Evolutionary conservation across 805 yeast genomes (phyloP).

Genomic region (Metschnikowia santaceciliae): DNA sequence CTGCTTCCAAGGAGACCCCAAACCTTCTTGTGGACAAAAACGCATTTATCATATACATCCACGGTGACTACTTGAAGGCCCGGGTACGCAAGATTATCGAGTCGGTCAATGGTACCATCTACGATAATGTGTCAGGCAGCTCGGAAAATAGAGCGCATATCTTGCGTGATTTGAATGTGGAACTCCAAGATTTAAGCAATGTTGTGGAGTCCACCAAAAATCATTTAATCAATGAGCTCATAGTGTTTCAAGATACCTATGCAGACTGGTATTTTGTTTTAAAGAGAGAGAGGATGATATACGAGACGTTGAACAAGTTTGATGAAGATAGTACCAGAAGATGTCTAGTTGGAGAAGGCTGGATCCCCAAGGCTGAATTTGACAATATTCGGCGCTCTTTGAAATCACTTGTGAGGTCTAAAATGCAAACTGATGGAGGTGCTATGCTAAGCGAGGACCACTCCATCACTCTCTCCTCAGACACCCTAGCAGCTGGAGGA

Average conservation of each 20-base stretch:
- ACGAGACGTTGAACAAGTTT: slow-evolving; percentile 57
- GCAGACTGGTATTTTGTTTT: slow-evolving; percentile 32
- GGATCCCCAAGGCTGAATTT: slow-evolving; percentile 62
- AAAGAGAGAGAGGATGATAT: slow-evolving; percentile 56
- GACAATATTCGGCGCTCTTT: slow-evolving; percentile 32
- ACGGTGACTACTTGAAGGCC: slow-evolving; percentile 35
- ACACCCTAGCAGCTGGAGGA: slow-evolving; percentile 14
- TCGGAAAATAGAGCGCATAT: slow-evolving; percentile 23
- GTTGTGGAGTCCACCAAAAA: slow-evolving; percentile 33
- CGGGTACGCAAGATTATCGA: slow-evolving; percentile 34
- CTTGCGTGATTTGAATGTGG: slow-evolving; percentile 28
- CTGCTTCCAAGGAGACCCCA: slow-evolving; percentile 16
- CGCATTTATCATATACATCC: slow-evolving; percentile 37
- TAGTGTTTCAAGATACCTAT: slow-evolving; percentile 33
- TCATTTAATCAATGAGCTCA: slow-evolving; percentile 36
- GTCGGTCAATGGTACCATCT: slow-evolving; percentile 37
- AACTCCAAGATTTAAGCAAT: slow-evolving; percentile 28
- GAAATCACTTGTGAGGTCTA: slow-evolving; percentile 41
- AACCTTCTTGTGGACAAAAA: slow-evolving; percentile 26
- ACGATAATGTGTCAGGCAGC: slow-evolving; percentile 34
- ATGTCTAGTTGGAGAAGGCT: slow-evolving; percentile 68
- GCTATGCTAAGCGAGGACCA: slow-evolving; percentile 6
- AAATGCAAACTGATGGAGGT: slow-evolving; percentile 7
- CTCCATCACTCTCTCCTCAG: slow-evolving; percentile 15
- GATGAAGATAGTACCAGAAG: slow-evolving; percentile 65